Evolutionary conservation across 179 eudicot genomes (phyloP).

Genomic region (Drosera spatulata): DNA sequence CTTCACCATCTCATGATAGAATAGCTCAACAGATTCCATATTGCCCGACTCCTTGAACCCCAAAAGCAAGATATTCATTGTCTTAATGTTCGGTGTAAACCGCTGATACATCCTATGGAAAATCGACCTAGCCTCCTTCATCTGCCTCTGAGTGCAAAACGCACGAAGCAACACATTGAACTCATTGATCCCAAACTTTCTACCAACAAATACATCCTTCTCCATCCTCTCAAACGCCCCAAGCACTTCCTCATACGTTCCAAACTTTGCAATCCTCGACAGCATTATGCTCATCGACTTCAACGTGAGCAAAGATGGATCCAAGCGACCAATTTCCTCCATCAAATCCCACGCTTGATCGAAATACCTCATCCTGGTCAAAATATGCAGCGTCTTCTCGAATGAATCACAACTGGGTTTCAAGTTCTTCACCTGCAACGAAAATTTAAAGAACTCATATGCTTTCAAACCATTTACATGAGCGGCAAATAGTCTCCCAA

Average conservation of each 20-base stretch:
- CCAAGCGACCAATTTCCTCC: slow-evolving; percentile 31
- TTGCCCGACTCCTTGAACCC: slow-evolving; percentile 87
- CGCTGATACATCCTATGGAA: slow-evolving; percentile 51
- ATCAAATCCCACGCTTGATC: slow-evolving; percentile 82
- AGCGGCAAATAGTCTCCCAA: slow-evolving; percentile 60
- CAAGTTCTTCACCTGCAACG: slow-evolving; percentile 27
- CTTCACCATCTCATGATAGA: slow-evolving; percentile 77
- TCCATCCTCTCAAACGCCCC: slow-evolving; percentile 83
- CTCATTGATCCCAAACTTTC: slow-evolving; percentile 62
- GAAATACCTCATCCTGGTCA: slow-evolving; percentile 77
- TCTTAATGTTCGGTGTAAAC: slow-evolving; percentile 53
- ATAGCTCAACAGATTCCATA: slow-evolving; percentile 67
- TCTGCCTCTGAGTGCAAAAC: slow-evolving; percentile 75
- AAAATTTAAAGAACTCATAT: slow-evolving; percentile 60
- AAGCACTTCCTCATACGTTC: slow-evolving; percentile 63
- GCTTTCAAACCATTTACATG: slow-evolving; percentile 91
- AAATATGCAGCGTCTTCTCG: slow-evolving; percentile 79
- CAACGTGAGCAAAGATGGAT: slow-evolving; percentile 51
- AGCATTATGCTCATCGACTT: slow-evolving; percentile 81
- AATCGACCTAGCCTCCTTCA: slow-evolving; percentile 80
- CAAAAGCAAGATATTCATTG: slow-evolving; percentile 83
- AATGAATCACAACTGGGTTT: slow-evolving; percentile 58
- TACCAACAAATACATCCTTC: slow-evolving; percentile 35
- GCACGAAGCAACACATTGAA: slow-evolving; percentile 76
- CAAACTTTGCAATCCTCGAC: slow-evolving; percentile 59